Percentiles rank a stretch among this genome's conserved stretches.
These are phyloP conservation scores for Pistacia atlantica DNA, from an alignment of 345 rosid species.

Conservation along the genomic window DNA sequence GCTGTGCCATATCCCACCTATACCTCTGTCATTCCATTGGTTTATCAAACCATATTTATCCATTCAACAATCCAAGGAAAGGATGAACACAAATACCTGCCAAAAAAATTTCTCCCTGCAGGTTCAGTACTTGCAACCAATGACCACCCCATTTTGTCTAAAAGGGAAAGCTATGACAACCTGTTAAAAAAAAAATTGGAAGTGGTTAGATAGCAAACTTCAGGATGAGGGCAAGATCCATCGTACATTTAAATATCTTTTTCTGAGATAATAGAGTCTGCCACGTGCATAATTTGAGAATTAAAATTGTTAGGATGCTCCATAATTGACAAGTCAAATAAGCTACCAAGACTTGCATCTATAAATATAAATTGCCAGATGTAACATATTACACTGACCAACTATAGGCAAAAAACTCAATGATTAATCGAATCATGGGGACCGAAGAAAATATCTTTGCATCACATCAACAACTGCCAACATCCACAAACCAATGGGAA, in stretches of 20 bases:
- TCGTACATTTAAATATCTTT: neutral
- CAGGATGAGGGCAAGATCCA: neutral
- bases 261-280: neutral
- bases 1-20: neutral
- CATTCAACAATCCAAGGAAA: neutral
- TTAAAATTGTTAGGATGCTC: neutral
- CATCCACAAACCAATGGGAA: neutral
- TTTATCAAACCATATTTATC: neutral
- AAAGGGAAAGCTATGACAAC: constrained; percentile 48
- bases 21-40: neutral
- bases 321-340: neutral
- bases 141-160: constrained; percentile 36
- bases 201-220: constrained; percentile 3
- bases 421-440: neutral
- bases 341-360: neutral
- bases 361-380: neutral
- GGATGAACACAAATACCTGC: constrained; percentile 37
- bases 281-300: neutral
- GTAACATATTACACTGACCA: neutral
- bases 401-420: neutral
- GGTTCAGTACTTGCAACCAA: constrained; percentile 55
- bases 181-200: constrained; percentile 26
- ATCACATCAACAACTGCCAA: neutral
- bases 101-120: constrained; percentile 37
- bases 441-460: neutral